Evolutionary conservation across 345 rosid genomes (phyloP), one percentile per base, ranked within the genome.

Genomic region (Trapa incisa): DNA sequence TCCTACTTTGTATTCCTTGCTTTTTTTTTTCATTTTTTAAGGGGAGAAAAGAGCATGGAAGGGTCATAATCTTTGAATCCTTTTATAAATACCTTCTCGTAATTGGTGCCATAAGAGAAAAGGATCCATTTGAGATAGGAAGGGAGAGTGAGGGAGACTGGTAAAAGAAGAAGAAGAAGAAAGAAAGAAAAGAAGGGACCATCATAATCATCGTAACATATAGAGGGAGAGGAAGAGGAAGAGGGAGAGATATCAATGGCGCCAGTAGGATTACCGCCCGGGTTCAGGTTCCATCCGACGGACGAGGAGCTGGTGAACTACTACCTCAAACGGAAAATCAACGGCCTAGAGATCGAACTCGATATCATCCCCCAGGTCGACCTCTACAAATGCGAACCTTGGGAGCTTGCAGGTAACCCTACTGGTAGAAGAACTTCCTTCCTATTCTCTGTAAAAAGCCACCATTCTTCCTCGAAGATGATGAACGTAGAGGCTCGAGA

Each of bases 311-410:
- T 93, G 6, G 97, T 93, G 53, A 90, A 88, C 76, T 93, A 93
- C 76, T 90, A 89, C 73, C 89, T 93, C 42, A 90, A 88, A 76
- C 75, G 96, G 65, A 93, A 93, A 71, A 84, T 93, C 53, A 78
- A 78, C 54, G 90, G 97, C 58, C 91, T 77, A 62, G 87, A 90
- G 73, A 93, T 93, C 53, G 98, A 93, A 66, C 94, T 93, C 37
- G 97, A 90, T 75, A 90, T 93, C 66, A 93, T 93, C 65, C 98
- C 98, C 1, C 97, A 93, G 73, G 92, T 93, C 73, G 98, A 92
- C 80, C 95, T 92, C 77, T 92, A 92, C 96, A 92, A 92, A 83
- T 87, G 96, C 58, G 98, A 93, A 80, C 98, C 98, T 0, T 93
- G 98, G 98, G 98, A 93, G 67, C 72, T 93, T 56, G 81, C 98